Evolutionary conservation across 352 stramenopile species (phyloP).

Genomic region (Globisporangium splendens): DNA sequence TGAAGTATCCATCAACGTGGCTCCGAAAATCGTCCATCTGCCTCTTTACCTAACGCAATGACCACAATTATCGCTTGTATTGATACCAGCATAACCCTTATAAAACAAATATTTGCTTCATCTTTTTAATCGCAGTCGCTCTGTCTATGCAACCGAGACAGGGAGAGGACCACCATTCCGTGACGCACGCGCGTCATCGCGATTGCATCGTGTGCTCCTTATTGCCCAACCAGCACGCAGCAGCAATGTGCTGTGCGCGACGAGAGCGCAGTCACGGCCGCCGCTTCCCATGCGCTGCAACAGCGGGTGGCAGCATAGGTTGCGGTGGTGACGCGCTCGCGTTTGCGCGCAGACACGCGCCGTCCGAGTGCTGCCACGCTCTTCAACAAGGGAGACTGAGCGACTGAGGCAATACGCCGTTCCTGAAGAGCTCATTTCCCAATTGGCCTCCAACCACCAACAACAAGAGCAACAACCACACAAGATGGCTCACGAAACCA

Average conservation of each 20-base stretch:
- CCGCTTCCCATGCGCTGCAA: background rate
- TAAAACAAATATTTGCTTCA: too few species aligned
- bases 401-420: too few species aligned
- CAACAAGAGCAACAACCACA: slow-evolving; percentile 5
- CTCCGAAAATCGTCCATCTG: too few species aligned
- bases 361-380: too few species aligned
- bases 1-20: too few species aligned
- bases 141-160: background rate
- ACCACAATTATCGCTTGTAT: too few species aligned
- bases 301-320: too few species aligned
- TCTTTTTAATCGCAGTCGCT: background rate
- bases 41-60: too few species aligned
- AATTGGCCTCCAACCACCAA: slow-evolving; percentile 22
- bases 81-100: too few species aligned
- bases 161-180: too few species aligned
- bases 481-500: slow-evolving; percentile 62
- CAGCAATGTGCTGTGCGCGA: background rate
- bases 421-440: slow-evolving; percentile 18
- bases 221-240: background rate
- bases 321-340: background rate
- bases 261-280: background rate
- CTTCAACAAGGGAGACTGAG: too few species aligned
- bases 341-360: background rate
- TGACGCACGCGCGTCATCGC: background rate
- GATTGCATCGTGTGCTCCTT: background rate